Evolutionary conservation across 805 yeast genomes (phyloP).

Genomic region (Candida hispaniensis): DNA sequence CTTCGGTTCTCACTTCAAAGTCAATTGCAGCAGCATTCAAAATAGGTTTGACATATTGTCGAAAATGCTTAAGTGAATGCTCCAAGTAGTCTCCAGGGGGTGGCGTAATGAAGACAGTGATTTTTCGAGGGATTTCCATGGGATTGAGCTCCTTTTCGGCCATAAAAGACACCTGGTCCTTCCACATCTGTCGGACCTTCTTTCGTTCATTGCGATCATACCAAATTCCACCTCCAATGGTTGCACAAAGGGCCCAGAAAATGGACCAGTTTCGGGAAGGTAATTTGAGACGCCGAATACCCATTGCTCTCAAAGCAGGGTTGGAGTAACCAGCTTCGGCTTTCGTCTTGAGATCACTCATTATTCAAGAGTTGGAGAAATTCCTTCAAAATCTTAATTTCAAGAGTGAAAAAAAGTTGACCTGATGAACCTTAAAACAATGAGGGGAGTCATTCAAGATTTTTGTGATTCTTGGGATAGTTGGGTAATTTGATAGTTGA

Average conservation of each 20-base stretch:
- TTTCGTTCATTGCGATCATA: slow-evolving; percentile 73
- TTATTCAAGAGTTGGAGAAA: too few species aligned
- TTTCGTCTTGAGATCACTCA: too few species aligned
- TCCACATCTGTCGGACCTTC: slow-evolving; percentile 52
- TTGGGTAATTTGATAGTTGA: too few species aligned
- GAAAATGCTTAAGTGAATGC: slow-evolving; percentile 59
- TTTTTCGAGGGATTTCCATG: slow-evolving; percentile 54
- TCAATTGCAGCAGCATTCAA: slow-evolving; percentile 77
- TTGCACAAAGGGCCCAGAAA: slow-evolving; percentile 63
- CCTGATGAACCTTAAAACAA: too few species aligned
- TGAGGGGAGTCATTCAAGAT: too few species aligned
- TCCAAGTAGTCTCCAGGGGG: slow-evolving; percentile 89
- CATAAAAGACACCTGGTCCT: slow-evolving; percentile 44
- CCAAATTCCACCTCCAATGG: slow-evolving; percentile 59
- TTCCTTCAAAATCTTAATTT: too few species aligned
- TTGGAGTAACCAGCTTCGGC: slow-evolving; percentile 18
- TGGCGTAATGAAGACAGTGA: slow-evolving; percentile 84
- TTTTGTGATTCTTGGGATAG: too few species aligned
- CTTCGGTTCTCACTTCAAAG: slow-evolving; percentile 64
- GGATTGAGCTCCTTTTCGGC: slow-evolving; percentile 40
- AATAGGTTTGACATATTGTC: slow-evolving; percentile 75
- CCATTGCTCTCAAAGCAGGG: slow-evolving; percentile 44
- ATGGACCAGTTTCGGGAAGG: slow-evolving; percentile 93
- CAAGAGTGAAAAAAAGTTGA: too few species aligned
- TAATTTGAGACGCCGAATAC: slow-evolving; percentile 61